Conservation (phyloP, 208 protist species). For the Plasmodiophora brassicae region DNA sequence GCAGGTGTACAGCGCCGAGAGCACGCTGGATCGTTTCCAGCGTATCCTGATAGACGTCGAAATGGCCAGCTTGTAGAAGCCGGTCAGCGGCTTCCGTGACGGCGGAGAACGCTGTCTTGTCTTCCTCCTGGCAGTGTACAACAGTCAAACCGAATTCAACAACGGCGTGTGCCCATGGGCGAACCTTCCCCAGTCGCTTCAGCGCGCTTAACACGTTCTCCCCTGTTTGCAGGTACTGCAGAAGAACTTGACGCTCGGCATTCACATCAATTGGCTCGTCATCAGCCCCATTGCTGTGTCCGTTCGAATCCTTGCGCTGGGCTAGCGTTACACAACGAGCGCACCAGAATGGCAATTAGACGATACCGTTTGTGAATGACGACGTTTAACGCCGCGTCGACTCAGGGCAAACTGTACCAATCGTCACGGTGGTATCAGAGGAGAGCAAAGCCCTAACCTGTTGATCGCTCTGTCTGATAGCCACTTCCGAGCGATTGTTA, state of each 20-base stretch:
- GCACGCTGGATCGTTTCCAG: background rate
- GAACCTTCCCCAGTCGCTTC: background rate
- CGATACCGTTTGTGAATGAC: no score
- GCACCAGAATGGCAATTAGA: no score
- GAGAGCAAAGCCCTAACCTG: no score
- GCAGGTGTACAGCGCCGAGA: background rate
- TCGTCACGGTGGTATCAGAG: no score
- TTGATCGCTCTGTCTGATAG: no score
- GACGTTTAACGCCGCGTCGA: no score
- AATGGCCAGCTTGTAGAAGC: constrained; percentile 4
- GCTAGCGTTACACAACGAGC: no score
- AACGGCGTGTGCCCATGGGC: background rate
- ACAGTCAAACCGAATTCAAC: background rate
- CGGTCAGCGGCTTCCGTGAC: constrained; percentile 20
- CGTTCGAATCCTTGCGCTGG: no score
- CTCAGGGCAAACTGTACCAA: no score
- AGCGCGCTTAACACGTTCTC: background rate
- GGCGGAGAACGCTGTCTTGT: background rate
- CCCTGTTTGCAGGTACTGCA: background rate
- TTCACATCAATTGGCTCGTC: background rate
- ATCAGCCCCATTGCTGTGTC: background rate
- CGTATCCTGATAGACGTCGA: constrained; percentile 27
- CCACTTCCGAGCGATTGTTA: no score
- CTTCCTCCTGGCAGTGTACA: background rate
- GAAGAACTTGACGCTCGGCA: background rate